phyloP scores from a whole-genome alignment of 805 yeast genomes.

The Candida xiaguanensis region DNA sequence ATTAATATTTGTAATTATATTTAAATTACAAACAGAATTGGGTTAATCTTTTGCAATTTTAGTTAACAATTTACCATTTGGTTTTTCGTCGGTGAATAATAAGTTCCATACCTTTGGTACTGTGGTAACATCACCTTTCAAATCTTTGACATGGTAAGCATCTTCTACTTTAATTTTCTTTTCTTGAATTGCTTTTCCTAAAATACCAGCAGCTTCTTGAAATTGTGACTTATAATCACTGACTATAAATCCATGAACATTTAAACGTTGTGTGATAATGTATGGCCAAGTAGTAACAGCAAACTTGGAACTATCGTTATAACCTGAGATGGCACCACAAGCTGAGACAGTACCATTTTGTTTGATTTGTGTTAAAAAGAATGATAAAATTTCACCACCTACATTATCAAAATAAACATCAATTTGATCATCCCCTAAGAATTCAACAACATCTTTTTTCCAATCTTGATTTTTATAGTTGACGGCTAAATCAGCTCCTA shows the following conservation, averaged over 20 bases:
- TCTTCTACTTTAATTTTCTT: slow-evolving; percentile 40
- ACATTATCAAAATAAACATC: slow-evolving; percentile 61
- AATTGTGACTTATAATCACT: slow-evolving; percentile 39
- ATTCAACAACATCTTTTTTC: slow-evolving; percentile 19
- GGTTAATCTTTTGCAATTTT: slow-evolving; percentile 22
- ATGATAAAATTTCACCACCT: slow-evolving; percentile 56
- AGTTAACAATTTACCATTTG: slow-evolving; percentile 48
- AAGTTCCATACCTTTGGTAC: slow-evolving; percentile 49
- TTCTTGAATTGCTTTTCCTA: slow-evolving; percentile 31
- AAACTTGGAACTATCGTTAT: slow-evolving; percentile 40
- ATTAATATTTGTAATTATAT: background rate
- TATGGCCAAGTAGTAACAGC: slow-evolving; percentile 38
- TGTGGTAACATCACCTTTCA: slow-evolving; percentile 36
- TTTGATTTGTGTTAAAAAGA: slow-evolving; percentile 36
- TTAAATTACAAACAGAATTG: background rate
- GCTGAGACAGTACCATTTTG: slow-evolving; percentile 46
- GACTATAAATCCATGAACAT: slow-evolving; percentile 51
- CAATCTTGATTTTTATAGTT: slow-evolving; percentile 46
- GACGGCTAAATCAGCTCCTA: slow-evolving; percentile 50
- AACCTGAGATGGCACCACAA: slow-evolving; percentile 64
- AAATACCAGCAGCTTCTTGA: slow-evolving; percentile 32
- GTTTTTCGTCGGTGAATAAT: slow-evolving; percentile 41
- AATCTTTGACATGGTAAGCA: slow-evolving; percentile 37
- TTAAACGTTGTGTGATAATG: slow-evolving; percentile 49
- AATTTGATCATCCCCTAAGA: slow-evolving; percentile 44